Base-by-base conservation (phyloP, 1,139 yeast genomes). In the Debaryomyces singareniensis region DNA sequence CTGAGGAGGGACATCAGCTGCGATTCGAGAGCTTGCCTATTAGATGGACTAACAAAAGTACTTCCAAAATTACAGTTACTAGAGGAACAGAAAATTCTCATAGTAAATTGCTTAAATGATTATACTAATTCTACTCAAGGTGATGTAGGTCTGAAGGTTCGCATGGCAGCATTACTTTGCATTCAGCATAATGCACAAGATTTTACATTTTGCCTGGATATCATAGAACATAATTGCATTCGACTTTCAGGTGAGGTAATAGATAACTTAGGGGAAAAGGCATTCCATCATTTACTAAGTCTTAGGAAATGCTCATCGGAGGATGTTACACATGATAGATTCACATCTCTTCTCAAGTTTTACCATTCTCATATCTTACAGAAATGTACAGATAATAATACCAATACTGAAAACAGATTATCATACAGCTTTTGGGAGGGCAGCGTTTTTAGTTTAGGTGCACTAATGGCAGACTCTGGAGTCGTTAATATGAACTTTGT, bases 81-180 rank as follows among this genome's bases (percentile, higher is more conserved):
- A 18, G 21, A 18, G 21, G 21, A 18, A 7, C 21, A 18, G n/a
- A 18, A 18, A 12, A 9, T 9, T 23, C 7, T 7, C 25, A 5
- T 36, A 42, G 4, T 58, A 2, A 23, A 35, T 3, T 58, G 66
- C 26, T 51, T 80, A 25, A 75, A 77, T 39, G 89, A 81, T 41
- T 79, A 80, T 43, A 75, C 87, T 0, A 56, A 68, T 3, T 77
- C 86, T 0, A 74, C 72, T 30, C 82, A 76, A 48, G 91, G 91
- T 12, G 91, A 81, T 51, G 84, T 80, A 10, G 96, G 96, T 2
- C 74, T 86, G 23, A 71, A 77, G 48, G 71, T 86, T 1, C 62
- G 96, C 30, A 43, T 50, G 2, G 68, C 77, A 0, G 60, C 77
- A 1, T 51, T 80, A 5, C 37, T 47, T 5, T 47, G 74, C 4